Evolutionary conservation across 768 basidiomycete genomes (phyloP).

Genomic region (Trametes sanguinea): DNA sequence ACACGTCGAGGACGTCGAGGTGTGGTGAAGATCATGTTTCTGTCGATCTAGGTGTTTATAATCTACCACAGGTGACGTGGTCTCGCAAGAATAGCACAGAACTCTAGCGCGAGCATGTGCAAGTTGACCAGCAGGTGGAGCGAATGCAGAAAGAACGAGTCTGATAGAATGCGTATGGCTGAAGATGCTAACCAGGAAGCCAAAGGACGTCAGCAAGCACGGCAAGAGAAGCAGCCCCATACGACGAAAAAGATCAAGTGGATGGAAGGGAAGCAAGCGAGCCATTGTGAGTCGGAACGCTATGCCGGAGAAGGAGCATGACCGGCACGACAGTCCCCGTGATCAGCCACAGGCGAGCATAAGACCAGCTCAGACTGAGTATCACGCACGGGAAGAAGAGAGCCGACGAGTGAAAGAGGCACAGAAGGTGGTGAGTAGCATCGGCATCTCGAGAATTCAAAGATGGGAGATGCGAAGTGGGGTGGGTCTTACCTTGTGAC

Average conservation of each 20-base stretch:
- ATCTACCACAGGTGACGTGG: not conserved
- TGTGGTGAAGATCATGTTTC: not conserved
- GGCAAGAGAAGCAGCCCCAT: not conserved
- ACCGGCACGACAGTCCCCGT: not conserved
- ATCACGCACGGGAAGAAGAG: not conserved
- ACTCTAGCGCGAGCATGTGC: not conserved
- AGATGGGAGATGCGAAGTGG: too few relatives aligned
- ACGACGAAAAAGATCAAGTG: not conserved
- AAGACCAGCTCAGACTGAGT: not conserved
- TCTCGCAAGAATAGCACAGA: not conserved
- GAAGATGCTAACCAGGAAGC: not conserved
- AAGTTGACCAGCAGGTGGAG: not conserved
- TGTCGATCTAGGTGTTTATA: not conserved
- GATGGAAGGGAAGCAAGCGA: slow-evolving; percentile 4
- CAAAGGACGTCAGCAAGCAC: not conserved
- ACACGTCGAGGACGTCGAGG: not conserved
- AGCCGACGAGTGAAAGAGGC: not conserved
- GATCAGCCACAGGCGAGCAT: not conserved
- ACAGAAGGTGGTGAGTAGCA: not conserved
- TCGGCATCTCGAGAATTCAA: not conserved
- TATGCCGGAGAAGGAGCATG: slow-evolving; percentile 3
- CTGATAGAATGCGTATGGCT: slow-evolving; percentile 2
- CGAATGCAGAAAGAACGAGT: not conserved
- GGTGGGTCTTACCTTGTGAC: too few relatives aligned
- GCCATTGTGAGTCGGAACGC: not conserved